A percentile compares a stretch with the other conserved stretches of the same genome.
Evolutionary conservation across 2,329 filamentous ascomycete species (phyloP).

Genomic region (Colletotrichum tropicale): DNA sequence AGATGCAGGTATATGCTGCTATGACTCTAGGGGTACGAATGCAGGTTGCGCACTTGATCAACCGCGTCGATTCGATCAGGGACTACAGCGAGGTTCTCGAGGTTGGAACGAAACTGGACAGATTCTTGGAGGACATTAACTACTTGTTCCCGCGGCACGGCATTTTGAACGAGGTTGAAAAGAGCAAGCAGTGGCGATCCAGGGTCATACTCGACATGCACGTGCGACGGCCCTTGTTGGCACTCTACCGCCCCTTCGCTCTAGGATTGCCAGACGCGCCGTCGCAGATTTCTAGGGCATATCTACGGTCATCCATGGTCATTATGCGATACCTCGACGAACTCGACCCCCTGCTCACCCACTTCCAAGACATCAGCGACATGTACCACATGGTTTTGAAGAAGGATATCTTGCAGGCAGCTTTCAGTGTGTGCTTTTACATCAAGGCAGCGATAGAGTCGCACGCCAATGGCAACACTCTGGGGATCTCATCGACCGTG

Average conservation of each 20-base stretch:
- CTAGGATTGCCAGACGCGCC: conserved; percentile 55
- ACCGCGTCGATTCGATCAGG: conserved; percentile 55
- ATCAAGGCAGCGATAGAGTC: conserved; percentile 40
- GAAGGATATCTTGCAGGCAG: conserved; percentile 59
- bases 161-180: conserved; percentile 44
- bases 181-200: conserved; percentile 56
- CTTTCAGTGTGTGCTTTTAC: conserved; percentile 60
- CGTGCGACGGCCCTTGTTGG: conserved; percentile 54
- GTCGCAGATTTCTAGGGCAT: conserved; percentile 54
- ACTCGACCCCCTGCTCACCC: conserved; percentile 49
- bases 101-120: conserved; percentile 57
- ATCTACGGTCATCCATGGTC: conserved; percentile 59
- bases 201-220: conserved; percentile 59
- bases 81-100: conserved; percentile 60
- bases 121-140: conserved; percentile 59
- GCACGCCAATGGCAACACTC: conserved; percentile 11
- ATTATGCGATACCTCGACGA: conserved; percentile 61
- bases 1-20: conserved; percentile 59
- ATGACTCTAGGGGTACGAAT: conserved; percentile 54
- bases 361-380: conserved; percentile 52
- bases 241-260: conserved; percentile 60
- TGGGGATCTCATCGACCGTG: conserved; percentile 22
- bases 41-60: conserved; percentile 54
- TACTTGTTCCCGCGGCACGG: conserved; percentile 54
- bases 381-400: conserved; percentile 59